Conservation (phyloP, 345 rosid species). For the Eucalyptus lansdowneana region DNA sequence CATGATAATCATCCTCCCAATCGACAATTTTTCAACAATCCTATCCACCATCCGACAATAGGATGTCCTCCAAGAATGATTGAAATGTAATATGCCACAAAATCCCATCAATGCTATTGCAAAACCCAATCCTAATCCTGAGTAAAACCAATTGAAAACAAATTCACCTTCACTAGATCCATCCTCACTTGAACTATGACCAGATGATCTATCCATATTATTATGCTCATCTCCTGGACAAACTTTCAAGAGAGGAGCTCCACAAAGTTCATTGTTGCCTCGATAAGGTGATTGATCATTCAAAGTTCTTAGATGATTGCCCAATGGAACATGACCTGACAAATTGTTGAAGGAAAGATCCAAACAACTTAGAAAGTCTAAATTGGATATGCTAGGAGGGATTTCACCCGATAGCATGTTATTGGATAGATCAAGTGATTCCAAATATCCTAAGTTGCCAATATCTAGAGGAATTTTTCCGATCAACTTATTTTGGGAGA, state of each 20-base stretch:
- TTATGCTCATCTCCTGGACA: not conserved
- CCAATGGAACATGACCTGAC: not conserved
- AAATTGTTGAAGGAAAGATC: not conserved
- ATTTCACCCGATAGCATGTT: not conserved
- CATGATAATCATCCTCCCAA: fast-evolving
- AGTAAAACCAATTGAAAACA: not conserved
- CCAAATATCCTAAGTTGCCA: not conserved
- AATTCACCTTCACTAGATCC: fast-evolving
- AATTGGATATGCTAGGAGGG: not conserved
- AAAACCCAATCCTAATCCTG: fast-evolving
- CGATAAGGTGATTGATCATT: fast-evolving
- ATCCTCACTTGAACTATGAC: fast-evolving
- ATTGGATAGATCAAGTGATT: not conserved
- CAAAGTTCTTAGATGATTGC: not conserved
- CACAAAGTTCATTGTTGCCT: not conserved
- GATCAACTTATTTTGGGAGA: not conserved
- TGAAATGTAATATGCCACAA: fast-evolving
- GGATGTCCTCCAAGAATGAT: not conserved
- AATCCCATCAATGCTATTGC: fast-evolving
- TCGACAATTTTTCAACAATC: not conserved
- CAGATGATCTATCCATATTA: fast-evolving
- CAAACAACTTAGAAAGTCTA: not conserved
- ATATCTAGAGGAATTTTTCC: not conserved
- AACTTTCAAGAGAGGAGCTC: not conserved
- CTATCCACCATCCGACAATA: fast-evolving